These are phyloP conservation scores for Globisporangium splendens DNA, from an alignment of 352 stramenopile species.

Conservation along the genomic window DNA sequence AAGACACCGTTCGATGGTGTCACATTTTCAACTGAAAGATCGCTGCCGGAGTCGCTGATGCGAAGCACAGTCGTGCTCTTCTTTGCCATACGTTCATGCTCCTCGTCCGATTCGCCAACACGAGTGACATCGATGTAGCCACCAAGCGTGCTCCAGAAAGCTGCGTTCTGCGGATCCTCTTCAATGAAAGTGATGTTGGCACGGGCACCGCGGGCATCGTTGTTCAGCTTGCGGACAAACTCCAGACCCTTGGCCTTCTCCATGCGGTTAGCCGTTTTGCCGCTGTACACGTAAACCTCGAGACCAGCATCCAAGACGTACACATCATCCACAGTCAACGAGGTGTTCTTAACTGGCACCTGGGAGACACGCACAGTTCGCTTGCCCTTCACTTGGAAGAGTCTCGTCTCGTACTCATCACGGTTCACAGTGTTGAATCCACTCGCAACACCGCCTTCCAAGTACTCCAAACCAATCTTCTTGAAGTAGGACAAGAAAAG, in stretches of 20 bases:
- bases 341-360: slow-evolving; percentile 75
- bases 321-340: slow-evolving; percentile 91
- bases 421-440: slow-evolving; percentile 92
- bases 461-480: slow-evolving; percentile 85
- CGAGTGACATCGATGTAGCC: slow-evolving; percentile 75
- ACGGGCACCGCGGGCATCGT: slow-evolving; percentile 73
- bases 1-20: slow-evolving; percentile 67
- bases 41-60: slow-evolving; percentile 66
- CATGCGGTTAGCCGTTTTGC: slow-evolving; percentile 73
- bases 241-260: slow-evolving; percentile 91
- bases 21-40: slow-evolving; percentile 56
- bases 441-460: slow-evolving; percentile 90
- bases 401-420: slow-evolving; percentile 77
- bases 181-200: slow-evolving; percentile 87
- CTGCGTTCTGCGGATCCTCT: slow-evolving; percentile 83
- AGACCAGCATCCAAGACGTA: slow-evolving; percentile 93
- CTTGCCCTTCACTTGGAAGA: slow-evolving; percentile 92
- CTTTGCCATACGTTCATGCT: slow-evolving; percentile 53
- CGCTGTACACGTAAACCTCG: slow-evolving; percentile 89
- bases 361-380: slow-evolving; percentile 84
- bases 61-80: slow-evolving; percentile 71
- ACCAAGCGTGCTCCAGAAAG: slow-evolving; percentile 92
- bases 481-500: slow-evolving; percentile 95
- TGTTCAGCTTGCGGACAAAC: slow-evolving; percentile 86
- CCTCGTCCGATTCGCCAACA: slow-evolving; percentile 57